A percentile compares a stretch with the other conserved stretches of the same genome.
Evolutionary conservation across 345 rosid genomes (phyloP).

Genomic region (Salix dunnii): DNA sequence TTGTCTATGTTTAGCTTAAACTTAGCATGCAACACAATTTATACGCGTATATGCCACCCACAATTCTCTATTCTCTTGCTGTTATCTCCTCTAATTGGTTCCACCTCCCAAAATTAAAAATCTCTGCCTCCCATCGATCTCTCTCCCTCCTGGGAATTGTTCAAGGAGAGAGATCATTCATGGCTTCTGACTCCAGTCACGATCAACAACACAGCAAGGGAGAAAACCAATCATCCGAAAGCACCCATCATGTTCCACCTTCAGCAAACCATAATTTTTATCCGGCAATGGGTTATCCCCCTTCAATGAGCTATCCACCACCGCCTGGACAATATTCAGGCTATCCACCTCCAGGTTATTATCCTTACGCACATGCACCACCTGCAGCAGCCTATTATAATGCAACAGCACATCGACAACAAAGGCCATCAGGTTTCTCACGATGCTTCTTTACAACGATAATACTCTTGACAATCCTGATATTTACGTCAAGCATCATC

Average conservation of each 20-base stretch:
- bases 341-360: conserved; percentile 5
- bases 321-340: neutral
- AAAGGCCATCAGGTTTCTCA: conserved; percentile 21
- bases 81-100: neutral
- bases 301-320: conserved; percentile 35
- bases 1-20: neutral
- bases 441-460: conserved; percentile 38
- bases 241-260: neutral
- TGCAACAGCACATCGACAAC: conserved; percentile 17
- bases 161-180: conserved; percentile 3
- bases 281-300: conserved; percentile 27
- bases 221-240: conserved; percentile 4
- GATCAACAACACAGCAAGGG: conserved; percentile 3
- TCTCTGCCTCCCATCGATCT: neutral
- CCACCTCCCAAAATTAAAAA: neutral
- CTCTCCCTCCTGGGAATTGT: neutral
- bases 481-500: conserved; percentile 33
- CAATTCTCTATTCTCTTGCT: neutral
- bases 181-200: conserved; percentile 23
- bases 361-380: conserved; percentile 35
- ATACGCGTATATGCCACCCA: neutral
- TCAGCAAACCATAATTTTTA: neutral
- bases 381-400: conserved; percentile 37
- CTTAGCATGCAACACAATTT: neutral
- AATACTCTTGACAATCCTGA: conserved; percentile 30